Base-by-base conservation (phyloP, 768 basidiomycete genomes). In the Rhizopogon salebrosus region DNA sequence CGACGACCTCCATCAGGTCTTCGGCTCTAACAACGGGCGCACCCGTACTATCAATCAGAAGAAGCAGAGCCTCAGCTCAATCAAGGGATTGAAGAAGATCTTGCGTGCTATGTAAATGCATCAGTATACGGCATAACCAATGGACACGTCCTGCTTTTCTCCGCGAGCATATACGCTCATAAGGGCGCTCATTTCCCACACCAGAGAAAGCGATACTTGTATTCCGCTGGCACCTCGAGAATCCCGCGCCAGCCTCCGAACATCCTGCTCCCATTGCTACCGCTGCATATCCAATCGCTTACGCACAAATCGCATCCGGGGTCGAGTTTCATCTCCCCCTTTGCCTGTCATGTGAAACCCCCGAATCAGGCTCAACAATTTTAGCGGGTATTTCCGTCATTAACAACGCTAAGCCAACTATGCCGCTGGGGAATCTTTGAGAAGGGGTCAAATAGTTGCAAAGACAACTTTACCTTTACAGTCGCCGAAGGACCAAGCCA, bases 1-100 rank as follows among this genome's bases (percentile, higher is more conserved):
- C 57, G 66, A 70, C 42, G 71, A 74, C 56, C 62, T 76, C 51
- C 67, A 71, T 20, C 68, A 65, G 31, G 56, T 63, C 52, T 58
- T 60, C 27, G 53, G 48, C 16, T 49, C 45, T 22, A 42, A 20
- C 50, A 56, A 54, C 23, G 46, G 58, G 20, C 45, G 55, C 22
- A 31, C 18, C 27, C 49, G 58, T 22, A 31, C 18, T 18, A 48
- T 51, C 6, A 35, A 34, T 14, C 48, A 49, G 35, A 59, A 57
- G 41, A 50, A 57, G 52, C 36, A 43, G n/a, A 49, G 49, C 38
- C 34, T 45, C 14, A 23, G 49, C 40, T 57, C 56, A 22, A 29
- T 51, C 34, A 54, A 38, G 13, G 48, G 42, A n/a, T 34, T 57
- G 52, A 59, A 43, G 55, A 59, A 57, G 46, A 43, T 57, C 18